phyloP scores from a whole-genome alignment of 2,329 filamentous ascomycete species.

The Fusarium sp. region DNA sequence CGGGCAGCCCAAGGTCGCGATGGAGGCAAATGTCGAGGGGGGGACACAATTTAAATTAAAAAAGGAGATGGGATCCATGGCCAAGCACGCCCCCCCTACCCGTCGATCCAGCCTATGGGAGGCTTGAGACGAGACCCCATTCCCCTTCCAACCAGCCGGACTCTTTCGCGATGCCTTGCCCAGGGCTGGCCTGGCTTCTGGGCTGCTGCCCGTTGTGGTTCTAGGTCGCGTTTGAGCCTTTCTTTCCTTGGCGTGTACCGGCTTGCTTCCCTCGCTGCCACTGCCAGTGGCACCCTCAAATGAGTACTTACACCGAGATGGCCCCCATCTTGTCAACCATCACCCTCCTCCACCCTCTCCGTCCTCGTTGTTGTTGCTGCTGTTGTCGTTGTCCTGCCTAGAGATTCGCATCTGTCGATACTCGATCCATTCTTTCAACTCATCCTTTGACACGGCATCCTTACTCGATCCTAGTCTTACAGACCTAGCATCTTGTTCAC shows the following conservation, averaged over 20 bases:
- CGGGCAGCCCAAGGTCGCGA: conserved; percentile 24
- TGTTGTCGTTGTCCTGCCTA: conserved; percentile 9
- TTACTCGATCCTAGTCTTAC: conserved; percentile 23
- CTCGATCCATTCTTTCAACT: conserved; percentile 44
- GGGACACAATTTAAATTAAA: conserved; percentile 38
- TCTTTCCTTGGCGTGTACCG: conserved; percentile 31
- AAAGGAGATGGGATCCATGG: conserved; percentile 19
- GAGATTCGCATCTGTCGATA: conserved; percentile 41
- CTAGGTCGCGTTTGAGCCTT: conserved; percentile 10
- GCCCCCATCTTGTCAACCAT: conserved; percentile 7
- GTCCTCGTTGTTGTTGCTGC: conserved; percentile 25
- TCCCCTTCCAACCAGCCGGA: conserved; percentile 1
- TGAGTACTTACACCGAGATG: conserved; percentile 31
- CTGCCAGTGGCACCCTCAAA: not conserved
- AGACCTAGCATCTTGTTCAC: conserved; percentile 16
- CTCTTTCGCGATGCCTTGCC: conserved; percentile 1
- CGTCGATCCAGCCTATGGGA: conserved; percentile 30
- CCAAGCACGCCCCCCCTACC: conserved; percentile 4
- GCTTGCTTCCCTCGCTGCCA: not conserved
- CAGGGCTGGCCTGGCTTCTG: too few species aligned
- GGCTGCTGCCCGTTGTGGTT: conserved; percentile 16
- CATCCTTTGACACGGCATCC: conserved; percentile 10
- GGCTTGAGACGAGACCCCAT: conserved; percentile 27
- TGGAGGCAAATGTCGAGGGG: conserved; percentile 27
- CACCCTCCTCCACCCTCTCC: conserved; percentile 21